Conservation (phyloP, 2,329 filamentous ascomycete genomes). For the Verticillium albo-atrum region DNA sequence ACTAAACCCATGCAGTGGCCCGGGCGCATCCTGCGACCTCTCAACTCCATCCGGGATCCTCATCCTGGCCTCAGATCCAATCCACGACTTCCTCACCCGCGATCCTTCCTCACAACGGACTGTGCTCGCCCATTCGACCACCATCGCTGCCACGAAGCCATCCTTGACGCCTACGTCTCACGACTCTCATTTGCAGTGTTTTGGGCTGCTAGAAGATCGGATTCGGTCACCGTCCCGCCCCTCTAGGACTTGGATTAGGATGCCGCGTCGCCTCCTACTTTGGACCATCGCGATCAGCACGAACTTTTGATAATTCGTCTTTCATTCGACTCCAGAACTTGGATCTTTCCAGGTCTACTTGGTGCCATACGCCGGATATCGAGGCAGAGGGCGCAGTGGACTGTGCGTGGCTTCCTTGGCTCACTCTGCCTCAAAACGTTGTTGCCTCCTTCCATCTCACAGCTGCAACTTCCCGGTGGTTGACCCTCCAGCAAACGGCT, state of each 20-base stretch:
- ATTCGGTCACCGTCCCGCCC: no score
- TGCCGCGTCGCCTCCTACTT: background rate
- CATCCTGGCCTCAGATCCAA: background rate
- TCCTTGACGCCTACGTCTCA: background rate
- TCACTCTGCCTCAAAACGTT: background rate
- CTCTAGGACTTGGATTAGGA: background rate
- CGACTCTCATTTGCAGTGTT: background rate
- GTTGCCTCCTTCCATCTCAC: no score
- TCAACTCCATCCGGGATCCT: background rate
- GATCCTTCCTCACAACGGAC: background rate
- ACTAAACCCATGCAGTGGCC: background rate
- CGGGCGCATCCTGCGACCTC: background rate
- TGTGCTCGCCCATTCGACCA: background rate
- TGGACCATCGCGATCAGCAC: background rate
- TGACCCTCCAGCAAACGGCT: no score
- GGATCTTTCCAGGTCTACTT: no score
- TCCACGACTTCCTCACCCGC: background rate
- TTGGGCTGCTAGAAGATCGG: no score
- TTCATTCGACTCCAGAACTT: no score
- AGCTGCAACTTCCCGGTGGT: no score
- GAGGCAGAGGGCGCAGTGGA: background rate
- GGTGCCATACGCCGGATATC: background rate
- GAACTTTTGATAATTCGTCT: background rate
- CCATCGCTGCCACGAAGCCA: background rate
- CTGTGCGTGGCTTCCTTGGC: background rate